Evolutionary conservation across 31 red algal species (phyloP).

Genomic region (Odonthalia washingtoniensis): DNA sequence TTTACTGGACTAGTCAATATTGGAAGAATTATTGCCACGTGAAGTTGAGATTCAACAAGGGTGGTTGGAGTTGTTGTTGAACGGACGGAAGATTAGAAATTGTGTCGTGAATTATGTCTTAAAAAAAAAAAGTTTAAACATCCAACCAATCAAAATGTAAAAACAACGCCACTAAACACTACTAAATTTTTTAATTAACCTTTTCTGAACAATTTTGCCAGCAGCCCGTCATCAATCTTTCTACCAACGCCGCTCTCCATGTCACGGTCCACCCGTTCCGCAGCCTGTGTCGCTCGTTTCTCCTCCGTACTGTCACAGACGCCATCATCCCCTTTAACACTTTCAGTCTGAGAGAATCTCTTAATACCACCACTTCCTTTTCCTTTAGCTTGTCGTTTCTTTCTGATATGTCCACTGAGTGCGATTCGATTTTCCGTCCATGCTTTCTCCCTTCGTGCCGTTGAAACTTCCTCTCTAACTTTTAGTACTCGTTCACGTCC

Average conservation of each 20-base stretch:
- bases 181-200: too few relatives aligned
- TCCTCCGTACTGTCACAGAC: conserved; percentile 32
- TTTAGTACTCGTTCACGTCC: conserved; percentile 58
- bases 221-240: conserved; percentile 12
- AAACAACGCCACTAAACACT: too few relatives aligned
- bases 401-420: conserved; percentile 35
- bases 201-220: conserved; percentile 41
- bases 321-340: conserved; percentile 41
- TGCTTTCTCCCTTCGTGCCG: conserved; percentile 58
- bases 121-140: too few relatives aligned
- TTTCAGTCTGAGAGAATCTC: conserved; percentile 26
- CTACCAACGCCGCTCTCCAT: conserved; percentile 11
- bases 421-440: conserved; percentile 56
- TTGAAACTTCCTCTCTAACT: conserved; percentile 65
- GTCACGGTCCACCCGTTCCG: conserved; percentile 33
- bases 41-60: too few relatives aligned
- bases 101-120: too few relatives aligned
- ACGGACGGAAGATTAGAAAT: too few relatives aligned
- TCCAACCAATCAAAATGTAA: too few relatives aligned
- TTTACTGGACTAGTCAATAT: too few relatives aligned
- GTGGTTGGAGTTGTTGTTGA: too few relatives aligned
- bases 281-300: conserved; percentile 40
- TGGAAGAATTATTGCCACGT: too few relatives aligned
- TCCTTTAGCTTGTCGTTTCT: conserved; percentile 13
- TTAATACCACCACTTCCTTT: conserved; percentile 8